These are phyloP conservation scores for Rhynchospora breviuscula DNA, from an alignment of 176 grass and related monocot genomes.

Conservation along the genomic window DNA sequence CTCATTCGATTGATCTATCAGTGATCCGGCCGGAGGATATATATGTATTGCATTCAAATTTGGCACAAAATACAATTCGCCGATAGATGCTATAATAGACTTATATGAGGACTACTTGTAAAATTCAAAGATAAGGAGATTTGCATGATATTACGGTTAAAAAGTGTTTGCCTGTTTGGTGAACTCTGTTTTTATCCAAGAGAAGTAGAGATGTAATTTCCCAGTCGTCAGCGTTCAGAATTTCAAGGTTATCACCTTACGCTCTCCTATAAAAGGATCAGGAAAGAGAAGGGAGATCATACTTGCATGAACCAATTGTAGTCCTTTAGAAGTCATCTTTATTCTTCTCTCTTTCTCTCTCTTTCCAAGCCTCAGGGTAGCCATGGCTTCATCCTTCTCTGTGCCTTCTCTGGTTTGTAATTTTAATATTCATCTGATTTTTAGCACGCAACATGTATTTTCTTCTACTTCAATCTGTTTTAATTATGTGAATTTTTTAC, in stretches of 20 bases:
- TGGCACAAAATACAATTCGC: too few species aligned
- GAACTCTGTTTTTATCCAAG: slow-evolving; percentile 22
- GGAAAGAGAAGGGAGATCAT: background rate
- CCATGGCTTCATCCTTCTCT: slow-evolving; percentile 65
- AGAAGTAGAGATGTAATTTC: slow-evolving; percentile 6
- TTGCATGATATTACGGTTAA: background rate
- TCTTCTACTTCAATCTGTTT: background rate
- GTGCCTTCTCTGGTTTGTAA: slow-evolving; percentile 63
- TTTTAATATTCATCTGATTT: background rate
- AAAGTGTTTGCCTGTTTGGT: slow-evolving; percentile 8
- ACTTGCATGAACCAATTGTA: slow-evolving; percentile 30
- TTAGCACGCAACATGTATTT: background rate
- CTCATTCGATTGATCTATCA: background rate
- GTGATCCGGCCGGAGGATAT: too few species aligned
- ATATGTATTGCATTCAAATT: too few species aligned
- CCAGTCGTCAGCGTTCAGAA: background rate
- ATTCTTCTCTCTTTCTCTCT: background rate
- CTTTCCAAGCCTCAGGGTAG: background rate
- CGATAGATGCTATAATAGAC: background rate
- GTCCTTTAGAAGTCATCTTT: background rate
- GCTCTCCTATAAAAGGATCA: slow-evolving; percentile 35
- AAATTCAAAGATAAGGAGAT: background rate
- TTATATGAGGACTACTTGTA: background rate
- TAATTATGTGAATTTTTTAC: background rate
- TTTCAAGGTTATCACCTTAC: background rate